Evolutionary conservation across 805 yeast species (phyloP).

Genomic region (Pichia exigua): DNA sequence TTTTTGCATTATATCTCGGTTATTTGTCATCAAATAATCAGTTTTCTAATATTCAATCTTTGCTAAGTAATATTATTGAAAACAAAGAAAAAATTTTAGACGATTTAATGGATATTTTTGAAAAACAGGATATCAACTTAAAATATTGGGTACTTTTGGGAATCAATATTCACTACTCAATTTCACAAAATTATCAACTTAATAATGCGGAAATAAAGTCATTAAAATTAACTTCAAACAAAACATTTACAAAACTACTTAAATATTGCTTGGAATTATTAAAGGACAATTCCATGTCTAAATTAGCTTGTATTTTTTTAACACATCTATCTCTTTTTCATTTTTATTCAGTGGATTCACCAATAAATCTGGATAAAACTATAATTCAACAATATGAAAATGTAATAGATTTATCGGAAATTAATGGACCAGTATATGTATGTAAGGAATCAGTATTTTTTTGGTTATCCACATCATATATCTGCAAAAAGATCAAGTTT

Average conservation of each 20-base stretch:
- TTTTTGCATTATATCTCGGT: slow-evolving; percentile 23
- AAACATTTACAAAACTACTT: background rate
- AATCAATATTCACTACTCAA: background rate
- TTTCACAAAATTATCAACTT: background rate
- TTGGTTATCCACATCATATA: slow-evolving; percentile 41
- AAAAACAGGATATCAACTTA: slow-evolving; percentile 16
- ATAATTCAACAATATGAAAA: slow-evolving; percentile 41
- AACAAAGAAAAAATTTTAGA: slow-evolving; percentile 5
- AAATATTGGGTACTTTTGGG: slow-evolving; percentile 16
- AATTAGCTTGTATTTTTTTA: slow-evolving; percentile 30
- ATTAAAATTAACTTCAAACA: too few species aligned
- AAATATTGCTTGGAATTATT: slow-evolving; percentile 30
- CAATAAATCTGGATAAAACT: slow-evolving; percentile 29
- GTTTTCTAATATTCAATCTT: background rate
- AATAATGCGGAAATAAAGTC: background rate
- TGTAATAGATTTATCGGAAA: slow-evolving; percentile 44
- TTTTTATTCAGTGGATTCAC: background rate
- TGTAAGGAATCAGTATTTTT: slow-evolving; percentile 42
- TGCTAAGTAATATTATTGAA: background rate
- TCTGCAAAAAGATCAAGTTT: slow-evolving; percentile 30
- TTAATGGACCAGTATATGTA: slow-evolving; percentile 51
- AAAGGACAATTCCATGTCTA: slow-evolving; percentile 24
- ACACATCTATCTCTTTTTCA: slow-evolving; percentile 8
- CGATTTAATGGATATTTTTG: slow-evolving; percentile 16
- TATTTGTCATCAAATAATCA: slow-evolving; percentile 6